Conservation (phyloP, 2,329 filamentous ascomycete species). For the Aspergillus texensis region DNA sequence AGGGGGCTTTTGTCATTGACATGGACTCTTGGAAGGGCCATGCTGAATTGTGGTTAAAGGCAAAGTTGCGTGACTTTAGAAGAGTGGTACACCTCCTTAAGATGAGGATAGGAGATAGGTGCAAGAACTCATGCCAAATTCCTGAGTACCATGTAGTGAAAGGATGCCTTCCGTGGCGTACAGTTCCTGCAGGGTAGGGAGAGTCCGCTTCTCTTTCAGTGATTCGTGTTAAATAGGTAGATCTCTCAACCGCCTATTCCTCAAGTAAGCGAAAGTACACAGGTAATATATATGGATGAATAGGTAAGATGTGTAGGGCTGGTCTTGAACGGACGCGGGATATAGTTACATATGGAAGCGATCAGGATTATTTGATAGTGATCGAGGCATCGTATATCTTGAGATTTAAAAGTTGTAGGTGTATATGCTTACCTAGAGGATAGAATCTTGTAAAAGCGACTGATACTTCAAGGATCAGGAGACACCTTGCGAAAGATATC, state of each 20-base stretch:
- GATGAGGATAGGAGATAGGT: background rate
- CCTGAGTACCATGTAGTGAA: background rate
- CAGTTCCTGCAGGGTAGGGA: background rate
- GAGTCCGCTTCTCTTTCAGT: background rate
- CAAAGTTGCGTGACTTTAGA: background rate
- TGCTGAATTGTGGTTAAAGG: conserved; percentile 8
- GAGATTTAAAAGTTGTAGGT: background rate
- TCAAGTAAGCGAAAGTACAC: background rate
- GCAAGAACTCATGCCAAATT: background rate
- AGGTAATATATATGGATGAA: background rate
- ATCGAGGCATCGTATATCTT: background rate
- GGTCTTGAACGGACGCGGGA: background rate
- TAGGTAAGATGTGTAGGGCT: background rate
- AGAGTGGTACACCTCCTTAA: background rate
- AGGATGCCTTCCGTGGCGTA: background rate
- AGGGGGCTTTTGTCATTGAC: conserved; percentile 24
- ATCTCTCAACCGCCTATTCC: background rate
- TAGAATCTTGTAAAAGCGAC: background rate
- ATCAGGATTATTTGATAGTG: background rate
- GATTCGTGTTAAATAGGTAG: background rate
- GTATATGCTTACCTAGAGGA: background rate
- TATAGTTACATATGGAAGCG: background rate
- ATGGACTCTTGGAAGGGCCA: conserved; percentile 26
- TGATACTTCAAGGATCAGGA: background rate
- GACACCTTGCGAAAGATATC: background rate